phyloP scores from a whole-genome alignment of 2,329 filamentous ascomycete genomes.

The Aspergillus sergii region DNA sequence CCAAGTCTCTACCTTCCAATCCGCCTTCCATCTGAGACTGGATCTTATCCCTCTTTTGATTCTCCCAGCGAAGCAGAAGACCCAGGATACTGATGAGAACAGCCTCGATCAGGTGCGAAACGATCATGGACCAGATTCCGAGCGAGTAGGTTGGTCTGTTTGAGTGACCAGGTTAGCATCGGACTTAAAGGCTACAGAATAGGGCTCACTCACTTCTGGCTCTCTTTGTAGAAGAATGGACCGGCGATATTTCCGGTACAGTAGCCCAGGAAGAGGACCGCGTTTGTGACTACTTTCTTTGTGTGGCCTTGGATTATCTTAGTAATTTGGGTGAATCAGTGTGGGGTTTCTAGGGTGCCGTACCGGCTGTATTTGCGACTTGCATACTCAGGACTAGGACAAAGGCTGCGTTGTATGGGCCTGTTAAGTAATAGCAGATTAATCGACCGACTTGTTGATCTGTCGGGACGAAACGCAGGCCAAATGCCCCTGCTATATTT shows the following conservation, averaged over 20 bases:
- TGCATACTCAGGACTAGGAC: slow-evolving; percentile 53
- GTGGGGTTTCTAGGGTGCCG: neutral
- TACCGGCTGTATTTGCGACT: slow-evolving; percentile 48
- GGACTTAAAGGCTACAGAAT: neutral
- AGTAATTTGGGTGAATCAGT: neutral
- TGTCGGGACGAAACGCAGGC: slow-evolving; percentile 56
- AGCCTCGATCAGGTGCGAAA: slow-evolving; percentile 56
- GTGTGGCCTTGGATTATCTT: slow-evolving; percentile 53
- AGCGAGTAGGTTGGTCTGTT: slow-evolving; percentile 49
- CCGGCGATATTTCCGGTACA: slow-evolving; percentile 64
- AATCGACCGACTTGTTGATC: slow-evolving; percentile 57
- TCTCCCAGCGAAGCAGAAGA: slow-evolving; percentile 52
- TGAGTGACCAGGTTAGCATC: neutral
- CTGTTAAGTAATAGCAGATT: slow-evolving; percentile 61
- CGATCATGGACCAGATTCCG: slow-evolving; percentile 61
- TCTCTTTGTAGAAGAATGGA: slow-evolving; percentile 63
- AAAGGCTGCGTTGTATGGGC: slow-evolving; percentile 58
- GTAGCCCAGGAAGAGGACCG: slow-evolving; percentile 61
- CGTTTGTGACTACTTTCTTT: slow-evolving; percentile 67
- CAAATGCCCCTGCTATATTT: slow-evolving; percentile 61
- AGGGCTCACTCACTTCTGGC: slow-evolving; percentile 44
- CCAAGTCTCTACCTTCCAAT: slow-evolving; percentile 50
- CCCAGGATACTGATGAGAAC: slow-evolving; percentile 50
- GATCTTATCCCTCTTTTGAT: slow-evolving; percentile 52
- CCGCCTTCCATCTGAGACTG: slow-evolving; percentile 51